Conservation (phyloP, 2,329 filamentous ascomycete species). For the Botrytis paeoniae region DNA sequence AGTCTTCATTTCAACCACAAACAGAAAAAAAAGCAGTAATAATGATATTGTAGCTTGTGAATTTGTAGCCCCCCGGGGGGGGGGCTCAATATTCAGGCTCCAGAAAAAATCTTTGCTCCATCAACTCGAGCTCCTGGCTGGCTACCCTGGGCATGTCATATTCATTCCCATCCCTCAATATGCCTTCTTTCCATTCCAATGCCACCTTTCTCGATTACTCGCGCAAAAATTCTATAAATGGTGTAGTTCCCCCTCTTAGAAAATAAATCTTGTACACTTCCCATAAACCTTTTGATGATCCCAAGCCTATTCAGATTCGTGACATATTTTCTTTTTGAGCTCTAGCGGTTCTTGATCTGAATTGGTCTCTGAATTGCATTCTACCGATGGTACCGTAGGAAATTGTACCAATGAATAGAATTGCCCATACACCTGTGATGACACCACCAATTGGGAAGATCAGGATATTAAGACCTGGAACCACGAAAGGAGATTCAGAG, state of each 20-base stretch:
- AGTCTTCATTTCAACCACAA: neutral
- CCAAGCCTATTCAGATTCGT: slow-evolving; percentile 27
- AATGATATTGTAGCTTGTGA: neutral
- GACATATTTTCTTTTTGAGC: slow-evolving; percentile 39
- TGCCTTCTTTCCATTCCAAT: neutral
- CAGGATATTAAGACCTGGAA: slow-evolving; percentile 66
- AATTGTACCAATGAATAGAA: slow-evolving; percentile 54
- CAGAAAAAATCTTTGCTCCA: neutral
- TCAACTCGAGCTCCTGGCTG: neutral
- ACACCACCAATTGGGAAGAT: slow-evolving; percentile 70
- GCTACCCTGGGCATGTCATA: neutral
- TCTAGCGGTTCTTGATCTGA: slow-evolving; percentile 50
- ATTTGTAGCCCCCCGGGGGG: neutral
- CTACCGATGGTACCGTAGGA: slow-evolving; percentile 65
- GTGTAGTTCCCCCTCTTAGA: slow-evolving; percentile 1
- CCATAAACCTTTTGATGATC: neutral
- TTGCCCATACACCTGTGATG: slow-evolving; percentile 61
- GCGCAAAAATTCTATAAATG: slow-evolving; percentile 10
- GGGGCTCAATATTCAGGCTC: neutral
- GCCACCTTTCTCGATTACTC: neutral
- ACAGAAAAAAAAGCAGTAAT: neutral
- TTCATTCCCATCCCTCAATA: neutral
- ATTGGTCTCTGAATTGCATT: slow-evolving; percentile 63
- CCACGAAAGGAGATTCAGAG: slow-evolving; percentile 54
- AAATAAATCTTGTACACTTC: slow-evolving; percentile 13